Percentiles rank a stretch among this genome's conserved stretches.
Conservation (phyloP, 2,329 filamentous ascomycete species). For the Stachybotrys echinatus region DNA sequence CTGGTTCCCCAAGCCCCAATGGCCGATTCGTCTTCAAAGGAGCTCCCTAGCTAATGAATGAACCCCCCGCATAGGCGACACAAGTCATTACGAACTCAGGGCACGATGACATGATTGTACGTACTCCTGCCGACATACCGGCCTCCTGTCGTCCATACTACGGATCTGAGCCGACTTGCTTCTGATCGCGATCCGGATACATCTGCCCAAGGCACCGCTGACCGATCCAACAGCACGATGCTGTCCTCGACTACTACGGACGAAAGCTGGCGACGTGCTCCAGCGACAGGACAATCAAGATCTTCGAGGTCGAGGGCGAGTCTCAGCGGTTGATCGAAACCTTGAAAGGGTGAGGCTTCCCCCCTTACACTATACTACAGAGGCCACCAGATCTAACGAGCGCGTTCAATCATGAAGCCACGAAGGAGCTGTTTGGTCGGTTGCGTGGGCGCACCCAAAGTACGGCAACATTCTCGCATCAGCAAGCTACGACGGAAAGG, state of each 20-base stretch:
- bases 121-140: too few relatives aligned
- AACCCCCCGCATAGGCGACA: conserved; percentile 28
- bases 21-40: neutral
- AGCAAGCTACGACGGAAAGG: conserved; percentile 94
- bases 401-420: conserved; percentile 53
- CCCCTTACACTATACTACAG: neutral
- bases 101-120: conserved; percentile 99
- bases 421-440: conserved; percentile 96
- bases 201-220: too few relatives aligned
- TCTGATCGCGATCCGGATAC: too few relatives aligned
- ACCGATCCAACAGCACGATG: conserved; percentile 68
- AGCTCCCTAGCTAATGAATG: neutral
- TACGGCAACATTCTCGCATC: conserved; percentile 97
- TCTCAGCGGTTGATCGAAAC: conserved; percentile 87
- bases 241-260: conserved; percentile 97
- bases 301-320: conserved; percentile 96
- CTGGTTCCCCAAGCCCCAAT: neutral
- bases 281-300: conserved; percentile 98
- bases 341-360: conserved; percentile 70
- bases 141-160: too few relatives aligned
- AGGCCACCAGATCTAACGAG: conserved; percentile 9
- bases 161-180: too few relatives aligned
- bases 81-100: conserved; percentile 41
- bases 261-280: conserved; percentile 94
- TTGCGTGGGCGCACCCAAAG: conserved; percentile 97